Percentiles rank a stretch among this genome's conserved stretches.
Evolutionary conservation across 1,284 basidiomycete species (phyloP).

Genomic region (Ceratobasidium sp.): DNA sequence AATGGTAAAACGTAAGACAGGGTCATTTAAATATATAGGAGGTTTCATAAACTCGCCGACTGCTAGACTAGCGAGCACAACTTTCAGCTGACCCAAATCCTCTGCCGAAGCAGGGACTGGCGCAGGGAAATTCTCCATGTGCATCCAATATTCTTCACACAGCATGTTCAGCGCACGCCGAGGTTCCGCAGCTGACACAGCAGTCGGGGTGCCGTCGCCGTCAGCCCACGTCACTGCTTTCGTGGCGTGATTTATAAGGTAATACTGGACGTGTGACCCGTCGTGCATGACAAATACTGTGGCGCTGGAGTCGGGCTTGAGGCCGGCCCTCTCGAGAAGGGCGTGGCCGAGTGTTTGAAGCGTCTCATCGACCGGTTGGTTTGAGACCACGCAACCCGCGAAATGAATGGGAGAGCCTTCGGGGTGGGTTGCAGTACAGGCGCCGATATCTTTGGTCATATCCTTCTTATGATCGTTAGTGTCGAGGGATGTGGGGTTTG

Average conservation of each 20-base stretch:
- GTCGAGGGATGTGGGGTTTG: too few species aligned
- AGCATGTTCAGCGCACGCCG: background rate
- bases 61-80: constrained; percentile 2
- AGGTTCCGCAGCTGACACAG: background rate
- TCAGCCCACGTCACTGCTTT: background rate
- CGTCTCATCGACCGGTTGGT: too few species aligned
- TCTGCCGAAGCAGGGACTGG: too few species aligned
- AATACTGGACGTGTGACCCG: background rate
- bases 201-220: background rate
- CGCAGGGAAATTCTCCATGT: constrained; percentile 24
- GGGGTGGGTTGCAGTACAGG: too few species aligned
- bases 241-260: constrained; percentile 5
- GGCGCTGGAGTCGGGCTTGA: background rate
- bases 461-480: too few species aligned
- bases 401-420: too few species aligned
- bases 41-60: background rate
- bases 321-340: too few species aligned
- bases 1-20: background rate
- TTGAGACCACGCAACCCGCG: too few species aligned
- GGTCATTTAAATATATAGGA: background rate
- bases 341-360: too few species aligned
- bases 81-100: background rate
- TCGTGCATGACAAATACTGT: background rate
- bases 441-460: too few species aligned
- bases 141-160: constrained; percentile 17